Evolutionary conservation across 2,329 filamentous ascomycete species (phyloP), one percentile per base, ranked within the genome.

Genomic region (Septoria petroselini): DNA sequence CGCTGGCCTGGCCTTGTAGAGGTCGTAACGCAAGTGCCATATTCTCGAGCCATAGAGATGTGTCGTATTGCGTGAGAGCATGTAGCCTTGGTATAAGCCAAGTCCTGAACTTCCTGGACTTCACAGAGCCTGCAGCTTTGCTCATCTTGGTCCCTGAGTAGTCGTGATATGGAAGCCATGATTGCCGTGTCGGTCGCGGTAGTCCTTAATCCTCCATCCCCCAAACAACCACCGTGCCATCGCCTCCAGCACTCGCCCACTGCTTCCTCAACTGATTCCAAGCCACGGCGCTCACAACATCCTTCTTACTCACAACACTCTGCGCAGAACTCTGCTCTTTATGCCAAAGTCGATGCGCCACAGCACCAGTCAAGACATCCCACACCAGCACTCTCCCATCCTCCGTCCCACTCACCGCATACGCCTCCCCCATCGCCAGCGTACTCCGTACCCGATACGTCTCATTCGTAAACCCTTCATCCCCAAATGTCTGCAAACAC

Each of bases 361-460:
- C 66, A 47, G 83, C 79, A 1, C 88, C 91, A 4, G 79, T 85
- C 47, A 95, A 67, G 15, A 95, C 72, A 71, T 96, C 90, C 91
- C 91, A 97, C 1, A 82, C 88, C 73, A 84, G 84, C 6, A 90
- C 70, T 62, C 76, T 76, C 2, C 86, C 86, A 53, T 85, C 75
- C 69, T 96, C 91, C 62, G 90, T 89, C 6, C 91, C 91, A 42
- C 82, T 86, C 3, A 96, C 63, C 1, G 93, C 88, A 41, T 85
- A 84, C 52, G 81, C 83, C 69, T 95, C 91, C 55, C 80, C 83
- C 23, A 81, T 77, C 1, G 88, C 91, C 48, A 96, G 73, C 3
- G 87, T 76, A 31, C 84, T 84, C 68, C 89, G 82, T 25, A 94
- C 76, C n/a, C 89, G 76, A 54, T 93, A 72, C 39, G 84, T 82